Conservation (phyloP, 495 filamentous ascomycete species). For the Podospora appendiculata region DNA sequence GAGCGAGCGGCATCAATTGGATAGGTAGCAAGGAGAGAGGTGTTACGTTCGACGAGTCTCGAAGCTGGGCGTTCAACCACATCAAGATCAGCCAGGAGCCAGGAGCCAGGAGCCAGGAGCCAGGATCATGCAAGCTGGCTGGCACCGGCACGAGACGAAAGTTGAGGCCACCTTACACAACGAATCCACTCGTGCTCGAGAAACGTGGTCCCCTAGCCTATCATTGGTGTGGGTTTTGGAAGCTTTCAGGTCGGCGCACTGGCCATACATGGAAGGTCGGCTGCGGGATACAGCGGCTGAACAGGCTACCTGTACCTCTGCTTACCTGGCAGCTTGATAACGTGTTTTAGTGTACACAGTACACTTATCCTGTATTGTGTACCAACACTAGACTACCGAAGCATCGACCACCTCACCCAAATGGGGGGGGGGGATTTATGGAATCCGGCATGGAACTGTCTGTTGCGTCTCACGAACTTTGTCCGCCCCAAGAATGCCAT, state of each 20-base stretch:
- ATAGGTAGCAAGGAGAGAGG: slow-evolving; percentile 1
- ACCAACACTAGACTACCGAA: too few relatives aligned
- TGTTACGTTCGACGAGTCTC: slow-evolving; percentile 1
- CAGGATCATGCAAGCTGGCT: background rate
- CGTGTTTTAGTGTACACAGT: too few relatives aligned
- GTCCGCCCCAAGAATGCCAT: too few relatives aligned
- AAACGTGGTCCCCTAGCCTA: background rate
- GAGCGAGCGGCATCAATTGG: slow-evolving; percentile 15
- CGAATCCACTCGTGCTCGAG: background rate
- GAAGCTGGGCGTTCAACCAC: background rate
- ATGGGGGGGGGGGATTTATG: too few relatives aligned
- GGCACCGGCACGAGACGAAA: background rate
- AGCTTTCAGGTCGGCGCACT: background rate
- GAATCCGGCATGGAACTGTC: too few relatives aligned
- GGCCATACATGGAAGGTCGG: background rate
- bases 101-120: too few relatives aligned
- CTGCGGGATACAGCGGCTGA: too few relatives aligned
- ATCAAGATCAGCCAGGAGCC: background rate
- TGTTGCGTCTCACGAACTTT: too few relatives aligned
- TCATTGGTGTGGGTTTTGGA: background rate
- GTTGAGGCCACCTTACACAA: slow-evolving; percentile 6
- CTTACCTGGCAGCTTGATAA: too few relatives aligned
- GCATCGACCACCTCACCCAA: too few relatives aligned
- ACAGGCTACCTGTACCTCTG: too few relatives aligned
- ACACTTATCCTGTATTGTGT: too few relatives aligned